A percentile compares a stretch with the other conserved stretches of the same genome.
Evolutionary conservation across 176 grass and related monocot genomes (phyloP).

Genomic region (Neostapfia colusana): DNA sequence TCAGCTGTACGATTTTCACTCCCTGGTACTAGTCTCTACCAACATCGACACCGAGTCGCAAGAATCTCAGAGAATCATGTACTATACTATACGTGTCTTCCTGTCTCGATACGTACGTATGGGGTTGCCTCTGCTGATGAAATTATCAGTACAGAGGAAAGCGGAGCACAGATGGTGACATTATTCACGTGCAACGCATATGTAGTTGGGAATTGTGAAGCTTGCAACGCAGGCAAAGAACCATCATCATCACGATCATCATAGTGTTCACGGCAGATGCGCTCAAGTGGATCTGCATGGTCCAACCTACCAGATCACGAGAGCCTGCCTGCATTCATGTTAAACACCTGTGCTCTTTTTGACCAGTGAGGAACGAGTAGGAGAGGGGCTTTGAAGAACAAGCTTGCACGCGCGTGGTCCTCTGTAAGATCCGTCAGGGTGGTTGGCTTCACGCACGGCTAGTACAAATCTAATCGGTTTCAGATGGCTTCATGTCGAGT

Average conservation of each 20-base stretch:
- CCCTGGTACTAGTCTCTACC: neutral
- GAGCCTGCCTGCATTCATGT: slow-evolving; percentile 38
- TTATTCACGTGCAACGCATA: slow-evolving; percentile 24
- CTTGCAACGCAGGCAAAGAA: slow-evolving; percentile 37
- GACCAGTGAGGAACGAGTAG: slow-evolving; percentile 12
- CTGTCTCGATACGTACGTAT: neutral
- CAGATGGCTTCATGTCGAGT: neutral
- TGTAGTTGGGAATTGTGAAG: neutral
- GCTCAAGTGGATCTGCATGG: slow-evolving; percentile 38
- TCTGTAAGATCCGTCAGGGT: neutral
- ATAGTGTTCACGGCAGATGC: slow-evolving; percentile 17
- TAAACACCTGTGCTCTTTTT: slow-evolving; percentile 34
- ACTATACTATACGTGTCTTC: neutral
- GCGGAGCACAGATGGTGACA: neutral
- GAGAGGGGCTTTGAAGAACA: neutral
- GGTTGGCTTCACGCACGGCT: neutral
- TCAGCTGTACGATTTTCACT: neutral
- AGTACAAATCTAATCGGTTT: neutral
- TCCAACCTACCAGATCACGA: slow-evolving; percentile 25
- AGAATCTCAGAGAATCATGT: neutral
- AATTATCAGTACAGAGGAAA: no score
- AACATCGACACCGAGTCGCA: neutral
- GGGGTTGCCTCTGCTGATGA: neutral
- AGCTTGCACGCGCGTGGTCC: neutral
- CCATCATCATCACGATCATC: slow-evolving; percentile 35